Evolutionary conservation across 192 early-diverging fungal species (phyloP), one percentile per base, ranked within the genome.

Genomic region (Ambispora gerdemannii): DNA sequence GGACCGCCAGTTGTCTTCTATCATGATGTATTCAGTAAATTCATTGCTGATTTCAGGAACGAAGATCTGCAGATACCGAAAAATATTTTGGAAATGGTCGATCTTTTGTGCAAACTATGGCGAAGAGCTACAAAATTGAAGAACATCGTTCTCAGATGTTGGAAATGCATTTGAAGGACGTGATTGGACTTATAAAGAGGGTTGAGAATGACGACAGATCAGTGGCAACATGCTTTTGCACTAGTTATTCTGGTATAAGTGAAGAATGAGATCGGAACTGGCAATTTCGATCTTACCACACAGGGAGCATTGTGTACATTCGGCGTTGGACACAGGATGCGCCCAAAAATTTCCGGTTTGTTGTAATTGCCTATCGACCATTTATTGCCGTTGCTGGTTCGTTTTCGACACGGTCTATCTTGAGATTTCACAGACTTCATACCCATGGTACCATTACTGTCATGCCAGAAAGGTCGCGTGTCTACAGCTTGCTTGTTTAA

Each of bases 21-120:
- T 33, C 25, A 62, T 31, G 59, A 62, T 13, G 34, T 62, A 32
- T 62, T 62, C 33, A 32, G 28, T 13, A 62, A 62, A 33, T 62
- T 62, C 4, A 2, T 32, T n/a, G 27, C 15, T 31, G 3, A 62
- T 22, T 62, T n/a, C 34, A 62, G 13, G 13, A 33, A 62, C 4
- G 59, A 62, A 33, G 30, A 2, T 30, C 59, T 62, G n/a, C n/a
- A n/a, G n/a, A n/a, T n/a, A n/a, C n/a, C n/a, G n/a, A n/a, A n/a
- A n/a, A n/a, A n/a, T n/a, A n/a, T n/a, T n/a, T n/a, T n/a, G n/a
- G n/a, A n/a, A n/a, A n/a, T n/a, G n/a, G n/a, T 62, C 13, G 33
- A 31, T 33, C 27, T 17, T 35, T 19, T 17, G 34, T 8, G 1
- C n/a, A 27, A 31, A 34, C 59, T 34, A 17, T 62, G 59, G 27